A percentile compares a stretch with the other conserved stretches of the same genome.
Conservation (phyloP, 2,329 filamentous ascomycete species). For the Neobulgaria alba region DNA sequence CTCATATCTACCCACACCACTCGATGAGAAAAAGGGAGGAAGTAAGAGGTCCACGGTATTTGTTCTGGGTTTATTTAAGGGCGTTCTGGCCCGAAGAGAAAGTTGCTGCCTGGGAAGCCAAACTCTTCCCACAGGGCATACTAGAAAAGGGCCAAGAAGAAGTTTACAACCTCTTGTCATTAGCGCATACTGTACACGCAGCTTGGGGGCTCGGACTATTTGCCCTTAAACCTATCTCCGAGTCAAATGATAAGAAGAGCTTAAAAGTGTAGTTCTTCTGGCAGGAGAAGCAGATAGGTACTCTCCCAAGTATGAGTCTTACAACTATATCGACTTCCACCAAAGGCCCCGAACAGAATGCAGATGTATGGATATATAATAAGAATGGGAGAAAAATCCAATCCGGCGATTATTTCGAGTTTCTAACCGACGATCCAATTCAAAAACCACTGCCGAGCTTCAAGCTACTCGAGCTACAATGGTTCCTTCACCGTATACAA, state of each 20-base stretch:
- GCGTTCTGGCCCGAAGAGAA: slow-evolving; percentile 12
- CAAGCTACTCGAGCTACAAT: slow-evolving; percentile 10
- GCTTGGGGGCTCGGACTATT: slow-evolving; percentile 6
- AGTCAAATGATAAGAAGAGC: slow-evolving; percentile 9
- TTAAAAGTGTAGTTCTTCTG: slow-evolving; percentile 12
- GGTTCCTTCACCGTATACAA: slow-evolving; percentile 9
- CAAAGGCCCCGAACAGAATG: slow-evolving; percentile 5
- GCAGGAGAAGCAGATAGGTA: slow-evolving; percentile 2
- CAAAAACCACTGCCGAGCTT: slow-evolving; percentile 10
- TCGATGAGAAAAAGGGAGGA: slow-evolving; percentile 5
- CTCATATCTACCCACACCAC: slow-evolving; percentile 11
- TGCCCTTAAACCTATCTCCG: slow-evolving; percentile 11
- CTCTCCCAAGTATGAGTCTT: slow-evolving; percentile 4
- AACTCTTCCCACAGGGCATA: slow-evolving; percentile 8
- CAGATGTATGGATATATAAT: not conserved
- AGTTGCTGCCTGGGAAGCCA: slow-evolving; percentile 10
- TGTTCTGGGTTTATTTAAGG: slow-evolving; percentile 6
- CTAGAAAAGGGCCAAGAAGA: slow-evolving; percentile 4
- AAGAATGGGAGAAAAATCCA: not conserved
- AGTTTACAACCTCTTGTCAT: slow-evolving; percentile 7
- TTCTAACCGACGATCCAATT: slow-evolving; percentile 10
- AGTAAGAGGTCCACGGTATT: slow-evolving; percentile 2
- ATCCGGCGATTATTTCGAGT: slow-evolving; percentile 7
- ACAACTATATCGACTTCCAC: slow-evolving; percentile 6
- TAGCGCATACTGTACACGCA: slow-evolving; percentile 2